Evolutionary conservation across 2,329 filamentous ascomycete species (phyloP).

Genomic region (Aphanoascus verrucosus): DNA sequence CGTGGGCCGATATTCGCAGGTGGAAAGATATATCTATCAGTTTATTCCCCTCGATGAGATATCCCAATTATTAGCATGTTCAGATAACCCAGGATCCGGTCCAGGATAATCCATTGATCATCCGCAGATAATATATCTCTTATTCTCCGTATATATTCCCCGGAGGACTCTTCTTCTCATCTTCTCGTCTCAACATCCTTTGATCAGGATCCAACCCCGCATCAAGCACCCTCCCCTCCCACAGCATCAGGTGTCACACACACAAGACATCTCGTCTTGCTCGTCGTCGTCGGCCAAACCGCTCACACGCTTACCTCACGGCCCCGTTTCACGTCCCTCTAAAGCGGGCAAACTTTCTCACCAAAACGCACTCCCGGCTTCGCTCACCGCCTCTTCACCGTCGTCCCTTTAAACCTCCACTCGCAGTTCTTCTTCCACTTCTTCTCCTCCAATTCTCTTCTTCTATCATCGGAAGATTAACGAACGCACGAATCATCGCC

Average conservation of each 20-base stretch:
- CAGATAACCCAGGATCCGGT: no score
- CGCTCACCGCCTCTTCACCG: slow-evolving; percentile 11
- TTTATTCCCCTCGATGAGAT: not conserved
- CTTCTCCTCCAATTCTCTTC: slow-evolving; percentile 13
- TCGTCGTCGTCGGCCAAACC: not conserved
- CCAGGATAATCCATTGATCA: no score
- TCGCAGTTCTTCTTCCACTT: slow-evolving; percentile 3
- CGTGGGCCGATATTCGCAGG: not conserved
- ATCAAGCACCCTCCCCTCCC: not conserved
- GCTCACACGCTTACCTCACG: not conserved
- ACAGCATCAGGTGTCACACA: not conserved
- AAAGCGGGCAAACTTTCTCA: not conserved
- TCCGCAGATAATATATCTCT: no score
- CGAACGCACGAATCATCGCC: not conserved
- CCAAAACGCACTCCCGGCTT: not conserved
- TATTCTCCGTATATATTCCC: not conserved
- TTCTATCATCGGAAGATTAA: slow-evolving; percentile 2
- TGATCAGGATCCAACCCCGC: not conserved
- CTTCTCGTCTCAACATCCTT: not conserved
- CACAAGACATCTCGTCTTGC: not conserved
- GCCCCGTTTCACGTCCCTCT: not conserved
- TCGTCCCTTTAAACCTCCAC: slow-evolving; percentile 11
- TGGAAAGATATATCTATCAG: not conserved
- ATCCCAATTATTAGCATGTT: not conserved
- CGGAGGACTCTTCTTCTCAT: not conserved